phyloP scores from a whole-genome alignment of 495 filamentous ascomycete genomes.

The Xylaria grammica region DNA sequence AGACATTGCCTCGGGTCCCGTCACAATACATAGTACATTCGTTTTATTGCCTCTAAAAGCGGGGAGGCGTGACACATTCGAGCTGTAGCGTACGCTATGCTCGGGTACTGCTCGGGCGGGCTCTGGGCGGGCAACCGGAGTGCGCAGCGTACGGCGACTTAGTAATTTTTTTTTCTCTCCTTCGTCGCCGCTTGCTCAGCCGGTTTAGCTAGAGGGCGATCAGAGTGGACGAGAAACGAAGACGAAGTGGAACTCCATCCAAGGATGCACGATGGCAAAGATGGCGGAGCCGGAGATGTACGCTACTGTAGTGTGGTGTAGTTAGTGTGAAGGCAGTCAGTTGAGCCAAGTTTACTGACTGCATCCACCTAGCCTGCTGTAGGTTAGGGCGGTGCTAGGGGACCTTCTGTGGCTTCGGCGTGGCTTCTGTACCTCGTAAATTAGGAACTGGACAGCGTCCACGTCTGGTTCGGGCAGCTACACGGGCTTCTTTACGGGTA shows the following conservation, averaged over 20 bases:
- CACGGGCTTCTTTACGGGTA: no score
- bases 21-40: neutral
- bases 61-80: constrained; percentile 6
- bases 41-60: constrained; percentile 19
- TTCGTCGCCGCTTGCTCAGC: constrained; percentile 12
- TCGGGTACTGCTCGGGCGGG: no score
- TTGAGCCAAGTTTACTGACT: no score
- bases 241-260: neutral
- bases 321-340: no score
- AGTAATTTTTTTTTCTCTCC: neutral
- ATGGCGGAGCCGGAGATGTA: neutral
- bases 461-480: no score
- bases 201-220: neutral
- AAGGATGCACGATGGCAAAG: neutral
- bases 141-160: constrained; percentile 8
- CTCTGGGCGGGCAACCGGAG: constrained; percentile 3
- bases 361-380: neutral
- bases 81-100: neutral
- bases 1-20: constrained; percentile 8
- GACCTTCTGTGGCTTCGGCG: no score
- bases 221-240: constrained; percentile 1
- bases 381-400: neutral
- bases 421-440: constrained; percentile 2
- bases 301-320: no score
- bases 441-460: no score